A percentile compares a stretch with the other conserved stretches of the same genome.
phyloP scores from a whole-genome alignment of 2,329 filamentous ascomycete species.

The Diaporthe aspalathi region DNA sequence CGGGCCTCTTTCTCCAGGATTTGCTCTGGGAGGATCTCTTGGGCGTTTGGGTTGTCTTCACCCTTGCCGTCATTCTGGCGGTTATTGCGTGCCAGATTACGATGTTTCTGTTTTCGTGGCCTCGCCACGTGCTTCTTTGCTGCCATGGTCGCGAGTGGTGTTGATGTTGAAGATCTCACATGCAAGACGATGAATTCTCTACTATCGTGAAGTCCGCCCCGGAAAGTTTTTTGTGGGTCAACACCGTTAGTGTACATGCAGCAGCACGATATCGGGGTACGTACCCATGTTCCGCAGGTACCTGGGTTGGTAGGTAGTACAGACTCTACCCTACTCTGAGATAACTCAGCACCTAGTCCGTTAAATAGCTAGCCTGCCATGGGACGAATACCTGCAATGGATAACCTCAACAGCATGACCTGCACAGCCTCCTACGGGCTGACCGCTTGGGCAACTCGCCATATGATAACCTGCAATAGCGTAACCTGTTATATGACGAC shows the following conservation, averaged over 20 bases:
- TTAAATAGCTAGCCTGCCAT: neutral
- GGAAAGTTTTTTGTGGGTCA: slow-evolving; percentile 17
- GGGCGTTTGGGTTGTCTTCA: slow-evolving; percentile 65
- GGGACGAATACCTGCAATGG: too few species aligned
- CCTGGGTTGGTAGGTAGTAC: too few species aligned
- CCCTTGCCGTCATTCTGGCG: slow-evolving; percentile 52
- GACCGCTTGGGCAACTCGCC: neutral
- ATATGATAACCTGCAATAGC: neutral
- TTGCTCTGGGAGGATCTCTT: slow-evolving; percentile 61
- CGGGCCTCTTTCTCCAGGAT: slow-evolving; percentile 63
- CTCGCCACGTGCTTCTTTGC: slow-evolving; percentile 67
- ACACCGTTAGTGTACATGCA: neutral
- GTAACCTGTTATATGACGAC: neutral
- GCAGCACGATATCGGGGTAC: neutral
- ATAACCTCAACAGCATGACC: neutral
- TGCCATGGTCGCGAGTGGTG: neutral
- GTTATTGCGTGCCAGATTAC: slow-evolving; percentile 72
- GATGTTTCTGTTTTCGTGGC: slow-evolving; percentile 77
- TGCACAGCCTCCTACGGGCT: too few species aligned
- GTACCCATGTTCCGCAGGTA: too few species aligned
- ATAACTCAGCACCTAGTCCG: neutral
- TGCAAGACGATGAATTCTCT: slow-evolving; percentile 9
- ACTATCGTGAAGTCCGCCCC: neutral
- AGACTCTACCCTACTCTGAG: too few species aligned
- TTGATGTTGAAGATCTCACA: neutral